A percentile compares a stretch with the other conserved stretches of the same genome.
phyloP scores from a whole-genome alignment of 345 rosid species.

The Pistacia atlantica region DNA sequence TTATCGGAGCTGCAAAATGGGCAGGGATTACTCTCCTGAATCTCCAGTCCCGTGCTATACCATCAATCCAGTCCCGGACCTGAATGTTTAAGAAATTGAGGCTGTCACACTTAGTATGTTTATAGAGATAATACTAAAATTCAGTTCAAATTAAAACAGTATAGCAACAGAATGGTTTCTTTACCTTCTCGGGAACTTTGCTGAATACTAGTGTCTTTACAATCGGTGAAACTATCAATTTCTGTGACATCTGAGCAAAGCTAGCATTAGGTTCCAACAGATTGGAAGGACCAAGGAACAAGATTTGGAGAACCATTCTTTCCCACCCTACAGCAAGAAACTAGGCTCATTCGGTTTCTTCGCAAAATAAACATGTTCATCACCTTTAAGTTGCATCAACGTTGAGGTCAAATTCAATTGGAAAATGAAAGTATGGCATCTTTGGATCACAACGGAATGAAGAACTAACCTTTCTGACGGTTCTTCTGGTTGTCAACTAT shows the following conservation, averaged over 20 bases:
- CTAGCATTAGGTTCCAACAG: constrained; percentile 93
- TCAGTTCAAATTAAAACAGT: background rate
- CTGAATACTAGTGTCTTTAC: constrained; percentile 91
- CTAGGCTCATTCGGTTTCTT: background rate
- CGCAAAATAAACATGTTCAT: background rate
- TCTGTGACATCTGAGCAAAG: constrained; percentile 91
- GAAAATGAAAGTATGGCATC: background rate
- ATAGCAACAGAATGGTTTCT: background rate
- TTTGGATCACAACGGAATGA: constrained; percentile 3
- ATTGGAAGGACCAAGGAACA: constrained; percentile 94
- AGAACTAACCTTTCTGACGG: constrained; percentile 70
- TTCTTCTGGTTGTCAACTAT: constrained; percentile 67
- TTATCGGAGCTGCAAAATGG: constrained; percentile 89
- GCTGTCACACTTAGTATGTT: background rate
- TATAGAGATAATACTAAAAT: background rate
- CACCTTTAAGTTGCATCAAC: constrained; percentile 11
- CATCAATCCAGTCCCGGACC: constrained; percentile 95
- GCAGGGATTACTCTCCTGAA: constrained; percentile 95
- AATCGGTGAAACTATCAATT: constrained; percentile 93
- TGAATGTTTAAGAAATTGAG: constrained; percentile 26
- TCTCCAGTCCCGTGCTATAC: constrained; percentile 82
- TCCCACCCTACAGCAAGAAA: constrained; percentile 82
- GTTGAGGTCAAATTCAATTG: background rate
- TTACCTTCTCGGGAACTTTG: constrained; percentile 98
- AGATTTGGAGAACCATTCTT: constrained; percentile 94